Conservation (phyloP, 805 yeast genomes). For the Starmerella vaccinii region DNA sequence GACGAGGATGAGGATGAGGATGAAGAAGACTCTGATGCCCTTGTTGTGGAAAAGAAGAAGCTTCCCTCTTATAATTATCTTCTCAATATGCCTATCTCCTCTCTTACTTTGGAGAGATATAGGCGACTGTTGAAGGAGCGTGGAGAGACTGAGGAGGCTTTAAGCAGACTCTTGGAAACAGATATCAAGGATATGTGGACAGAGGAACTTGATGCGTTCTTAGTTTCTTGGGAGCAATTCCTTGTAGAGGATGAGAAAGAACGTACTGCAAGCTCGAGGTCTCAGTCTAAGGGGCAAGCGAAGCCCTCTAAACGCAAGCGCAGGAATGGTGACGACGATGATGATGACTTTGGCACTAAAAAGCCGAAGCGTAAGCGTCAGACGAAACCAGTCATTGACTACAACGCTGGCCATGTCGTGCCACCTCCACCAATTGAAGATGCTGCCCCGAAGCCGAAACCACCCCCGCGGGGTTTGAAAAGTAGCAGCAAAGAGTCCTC, state of each 20-base stretch:
- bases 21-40: constrained; percentile 27
- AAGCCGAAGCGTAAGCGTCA: constrained; percentile 13
- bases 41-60: constrained; percentile 26
- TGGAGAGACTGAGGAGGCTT: constrained; percentile 60
- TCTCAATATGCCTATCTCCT: constrained; percentile 87
- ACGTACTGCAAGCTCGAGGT: constrained; percentile 35
- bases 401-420: constrained; percentile 13
- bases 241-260: constrained; percentile 53
- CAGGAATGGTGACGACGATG: constrained; percentile 28
- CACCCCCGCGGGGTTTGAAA: constrained; percentile 24
- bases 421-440: constrained; percentile 24
- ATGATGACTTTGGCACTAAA: constrained; percentile 28
- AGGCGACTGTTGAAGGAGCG: constrained; percentile 65
- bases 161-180: constrained; percentile 52
- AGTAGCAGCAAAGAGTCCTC: constrained; percentile 1
- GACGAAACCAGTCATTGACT: constrained; percentile 12
- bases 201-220: constrained; percentile 66
- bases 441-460: constrained; percentile 27
- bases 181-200: constrained; percentile 85
- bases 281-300: constrained; percentile 20
- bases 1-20: constrained; percentile 33
- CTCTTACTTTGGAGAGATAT: constrained; percentile 81
- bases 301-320: constrained; percentile 33
- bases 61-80: constrained; percentile 71
- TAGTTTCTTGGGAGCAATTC: constrained; percentile 55